A percentile compares a stretch with the other conserved stretches of the same genome.
These are phyloP conservation scores for Camptophora hylomeconis DNA, from an alignment of 2,329 filamentous ascomycete genomes.

Conservation along the genomic window DNA sequence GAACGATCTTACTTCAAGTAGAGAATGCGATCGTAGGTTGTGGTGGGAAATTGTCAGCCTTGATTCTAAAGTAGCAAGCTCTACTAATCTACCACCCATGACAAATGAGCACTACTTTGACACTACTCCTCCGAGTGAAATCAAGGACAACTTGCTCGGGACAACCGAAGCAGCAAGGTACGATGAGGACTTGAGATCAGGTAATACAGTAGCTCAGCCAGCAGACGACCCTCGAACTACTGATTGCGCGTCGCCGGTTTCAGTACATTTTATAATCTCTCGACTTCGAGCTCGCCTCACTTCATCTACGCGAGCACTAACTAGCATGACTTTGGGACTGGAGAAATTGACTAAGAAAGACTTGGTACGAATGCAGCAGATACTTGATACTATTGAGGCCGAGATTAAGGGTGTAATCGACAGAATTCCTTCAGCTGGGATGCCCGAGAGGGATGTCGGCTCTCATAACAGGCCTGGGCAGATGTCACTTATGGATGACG, in stretches of 20 bases:
- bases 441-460: slow-evolving; percentile 17
- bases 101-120: slow-evolving; percentile 37
- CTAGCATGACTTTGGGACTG: slow-evolving; percentile 33
- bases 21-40: slow-evolving; percentile 24
- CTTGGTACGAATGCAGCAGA: slow-evolving; percentile 30
- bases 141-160: slow-evolving; percentile 32
- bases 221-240: slow-evolving; percentile 30
- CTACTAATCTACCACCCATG: slow-evolving; percentile 34
- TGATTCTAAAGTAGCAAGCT: slow-evolving; percentile 40
- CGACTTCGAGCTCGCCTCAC: slow-evolving; percentile 34
- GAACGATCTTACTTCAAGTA: slow-evolving; percentile 32
- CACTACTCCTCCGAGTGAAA: slow-evolving; percentile 32
- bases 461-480: too few relatives aligned
- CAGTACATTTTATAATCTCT: slow-evolving; percentile 21
- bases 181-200: slow-evolving; percentile 23
- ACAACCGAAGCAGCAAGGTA: slow-evolving; percentile 26
- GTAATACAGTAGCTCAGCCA: slow-evolving; percentile 20
- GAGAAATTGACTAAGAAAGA: slow-evolving; percentile 29
- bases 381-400: slow-evolving; percentile 28
- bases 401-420: slow-evolving; percentile 31
- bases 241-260: slow-evolving; percentile 31
- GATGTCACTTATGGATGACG: too few relatives aligned
- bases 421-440: slow-evolving; percentile 26
- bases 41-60: slow-evolving; percentile 34
- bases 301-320: slow-evolving; percentile 27